A percentile compares a stretch with the other conserved stretches of the same genome.
These are phyloP conservation scores for Pistacia integerrima DNA, from an alignment of 345 rosid genomes.

Conservation along the genomic window DNA sequence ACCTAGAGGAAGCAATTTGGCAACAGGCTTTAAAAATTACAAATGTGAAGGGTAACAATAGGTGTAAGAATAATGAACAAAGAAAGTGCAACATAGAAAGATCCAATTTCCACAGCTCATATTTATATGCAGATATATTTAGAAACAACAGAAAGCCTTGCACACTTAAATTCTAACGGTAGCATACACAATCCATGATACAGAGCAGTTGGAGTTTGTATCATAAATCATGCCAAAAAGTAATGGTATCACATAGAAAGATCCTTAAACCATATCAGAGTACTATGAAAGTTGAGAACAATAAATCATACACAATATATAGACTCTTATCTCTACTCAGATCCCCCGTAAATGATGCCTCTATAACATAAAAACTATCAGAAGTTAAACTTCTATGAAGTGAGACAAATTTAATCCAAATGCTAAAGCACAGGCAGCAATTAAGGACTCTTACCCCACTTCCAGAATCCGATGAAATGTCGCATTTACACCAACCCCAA, in stretches of 20 bases:
- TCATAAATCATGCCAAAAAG: not conserved
- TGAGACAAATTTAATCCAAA: not conserved
- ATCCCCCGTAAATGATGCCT: no score
- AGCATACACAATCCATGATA: not conserved
- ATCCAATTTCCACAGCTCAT: slow-evolving; percentile 1
- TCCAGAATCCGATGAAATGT: slow-evolving; percentile 73
- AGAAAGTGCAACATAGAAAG: slow-evolving; percentile 2
- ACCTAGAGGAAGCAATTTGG: slow-evolving; percentile 3
- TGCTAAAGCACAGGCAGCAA: slow-evolving; percentile 10
- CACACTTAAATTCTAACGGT: not conserved
- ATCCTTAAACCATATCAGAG: no score
- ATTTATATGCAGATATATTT: not conserved
- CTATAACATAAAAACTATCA: not conserved
- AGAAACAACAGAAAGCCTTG: not conserved
- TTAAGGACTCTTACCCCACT: slow-evolving; percentile 43
- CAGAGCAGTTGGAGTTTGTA: not conserved
- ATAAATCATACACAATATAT: no score
- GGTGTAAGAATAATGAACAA: not conserved
- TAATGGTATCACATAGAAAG: not conserved
- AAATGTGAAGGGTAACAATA: not conserved
- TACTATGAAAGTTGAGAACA: no score
- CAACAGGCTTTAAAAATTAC: not conserved
- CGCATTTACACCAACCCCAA: slow-evolving; percentile 67
- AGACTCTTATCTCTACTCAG: no score
- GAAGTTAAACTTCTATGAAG: not conserved